These are phyloP conservation scores for Rehmannia glutinosa DNA, from an alignment of 257 asterid species.

Conservation along the genomic window DNA sequence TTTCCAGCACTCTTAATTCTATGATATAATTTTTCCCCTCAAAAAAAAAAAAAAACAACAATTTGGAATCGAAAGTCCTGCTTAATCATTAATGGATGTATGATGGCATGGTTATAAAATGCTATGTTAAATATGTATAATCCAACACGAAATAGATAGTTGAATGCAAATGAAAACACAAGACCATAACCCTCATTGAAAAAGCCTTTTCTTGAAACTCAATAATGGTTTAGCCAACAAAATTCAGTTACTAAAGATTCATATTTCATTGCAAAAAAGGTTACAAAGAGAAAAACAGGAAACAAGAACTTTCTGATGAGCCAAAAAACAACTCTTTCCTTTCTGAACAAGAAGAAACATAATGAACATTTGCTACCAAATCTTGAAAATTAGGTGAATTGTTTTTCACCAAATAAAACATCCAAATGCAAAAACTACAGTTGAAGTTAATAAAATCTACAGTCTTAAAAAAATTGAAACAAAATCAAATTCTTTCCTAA, in stretches of 20 bases:
- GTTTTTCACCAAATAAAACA: conserved; percentile 8
- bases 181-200: too few species aligned
- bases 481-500: conserved; percentile 15
- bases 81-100: too few species aligned
- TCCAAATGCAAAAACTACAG: conserved; percentile 12
- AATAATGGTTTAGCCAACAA: neutral
- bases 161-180: neutral
- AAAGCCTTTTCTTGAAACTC: neutral
- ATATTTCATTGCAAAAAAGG: neutral
- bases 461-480: neutral
- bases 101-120: too few species aligned
- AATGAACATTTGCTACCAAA: neutral
- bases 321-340: too few species aligned
- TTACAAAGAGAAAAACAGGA: too few species aligned
- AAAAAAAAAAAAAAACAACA: too few species aligned
- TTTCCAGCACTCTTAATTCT: too few species aligned
- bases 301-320: too few species aligned
- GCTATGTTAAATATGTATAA: too few species aligned
- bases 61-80: too few species aligned
- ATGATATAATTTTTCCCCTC: too few species aligned
- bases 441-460: conserved; percentile 27
- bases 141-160: neutral
- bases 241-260: too few species aligned
- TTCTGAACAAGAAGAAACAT: neutral
- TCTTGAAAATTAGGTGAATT: conserved; percentile 2